Evolutionary conservation across 352 stramenopile genomes (phyloP), one percentile per base, ranked within the genome.

Genomic region (Discostella stelligera): DNA sequence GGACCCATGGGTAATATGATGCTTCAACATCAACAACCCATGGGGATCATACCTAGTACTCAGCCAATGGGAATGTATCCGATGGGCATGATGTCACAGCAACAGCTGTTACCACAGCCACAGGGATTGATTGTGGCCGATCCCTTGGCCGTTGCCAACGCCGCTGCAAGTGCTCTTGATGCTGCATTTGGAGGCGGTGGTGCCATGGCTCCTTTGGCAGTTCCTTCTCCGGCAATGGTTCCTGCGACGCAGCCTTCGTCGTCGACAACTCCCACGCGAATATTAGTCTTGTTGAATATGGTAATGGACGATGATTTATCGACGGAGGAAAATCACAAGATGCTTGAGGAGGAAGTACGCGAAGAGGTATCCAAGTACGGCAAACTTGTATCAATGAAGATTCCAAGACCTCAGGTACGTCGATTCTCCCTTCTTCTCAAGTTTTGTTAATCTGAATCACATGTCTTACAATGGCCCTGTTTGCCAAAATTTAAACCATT

Each of bases 221-320:
- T 55, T 20, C 21, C 25, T 59, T 16, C 46, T 18, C 20, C 62
- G 14, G 37, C 63, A 8, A 39, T 64, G 21, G 1, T 14, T 50
- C 20, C 52, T n/a, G 0, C n/a, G 13, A 14, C 10, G 63, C 23
- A 41, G 32, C 6, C 74, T 18, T 7, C 18, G 10, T 1, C 1
- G n/a, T 37, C 16, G 39, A 13, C 59, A 8, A 30, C 37, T 32
- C n/a, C 71, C 25, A 79, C 80, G 21, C 65, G 71, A 54, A 46
- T 80, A 23, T 50, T 99, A 56, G 95, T 98, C 14, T 86, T 99
- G 72, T 90, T 95, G 16, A 99, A 99, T 83, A 99, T 99, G 97
- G 95, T 99, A 0, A 97, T 91, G 20, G 87, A 96, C 6, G 95
- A 98, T 70, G 97, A 99, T 84, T 89, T 99, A 2, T 84, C 93